Percentiles rank a stretch among this genome's conserved stretches.
Evolutionary conservation across 2,329 filamentous ascomycete genomes (phyloP).

Genomic region (Trichoderma afroharzianum): DNA sequence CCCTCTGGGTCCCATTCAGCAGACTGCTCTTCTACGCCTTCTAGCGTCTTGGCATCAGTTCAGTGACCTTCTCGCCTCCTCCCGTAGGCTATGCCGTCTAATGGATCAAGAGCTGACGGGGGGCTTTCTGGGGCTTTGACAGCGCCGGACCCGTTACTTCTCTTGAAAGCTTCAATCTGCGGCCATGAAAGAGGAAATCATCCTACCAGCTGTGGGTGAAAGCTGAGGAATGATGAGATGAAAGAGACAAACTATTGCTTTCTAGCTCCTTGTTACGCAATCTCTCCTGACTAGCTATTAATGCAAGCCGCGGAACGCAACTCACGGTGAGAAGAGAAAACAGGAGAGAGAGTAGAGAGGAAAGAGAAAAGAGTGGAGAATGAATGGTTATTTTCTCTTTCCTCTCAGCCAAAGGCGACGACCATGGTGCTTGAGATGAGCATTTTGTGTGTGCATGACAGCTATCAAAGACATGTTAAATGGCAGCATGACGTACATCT

Average conservation of each 20-base stretch:
- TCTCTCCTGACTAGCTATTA: neutral
- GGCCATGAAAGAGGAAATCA: neutral
- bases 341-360: neutral
- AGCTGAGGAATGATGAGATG: neutral
- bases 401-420: neutral
- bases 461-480: neutral
- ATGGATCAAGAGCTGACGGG: neutral
- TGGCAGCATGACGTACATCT: neutral
- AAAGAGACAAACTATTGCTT: neutral
- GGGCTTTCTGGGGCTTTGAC: neutral
- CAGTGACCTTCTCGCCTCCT: neutral
- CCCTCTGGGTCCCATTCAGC: neutral
- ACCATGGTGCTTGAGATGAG: neutral
- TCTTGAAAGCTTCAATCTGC: neutral
- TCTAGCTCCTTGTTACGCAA: neutral
- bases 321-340: neutral
- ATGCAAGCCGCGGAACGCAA: neutral
- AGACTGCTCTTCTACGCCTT: neutral
- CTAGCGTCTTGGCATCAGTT: neutral
- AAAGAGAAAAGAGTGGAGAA: neutral
- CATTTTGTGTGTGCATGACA: neutral
- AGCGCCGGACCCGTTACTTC: neutral
- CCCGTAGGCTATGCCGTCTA: neutral
- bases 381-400: neutral
- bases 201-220: neutral